phyloP scores from a whole-genome alignment of 495 filamentous ascomycete species.

The Aspergillus asperescens region DNA sequence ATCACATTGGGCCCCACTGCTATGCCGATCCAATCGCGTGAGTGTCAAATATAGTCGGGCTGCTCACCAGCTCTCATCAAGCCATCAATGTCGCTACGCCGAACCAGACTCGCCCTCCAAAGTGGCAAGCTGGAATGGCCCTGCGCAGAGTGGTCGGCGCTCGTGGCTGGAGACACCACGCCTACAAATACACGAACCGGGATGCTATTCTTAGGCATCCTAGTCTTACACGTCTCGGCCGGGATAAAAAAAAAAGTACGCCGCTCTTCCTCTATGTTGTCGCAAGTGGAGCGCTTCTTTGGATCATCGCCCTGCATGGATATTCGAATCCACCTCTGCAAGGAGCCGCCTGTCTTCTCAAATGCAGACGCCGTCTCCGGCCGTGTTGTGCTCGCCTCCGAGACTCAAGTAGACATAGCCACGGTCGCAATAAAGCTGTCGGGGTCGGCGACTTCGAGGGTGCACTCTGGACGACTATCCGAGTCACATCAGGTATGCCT shows the following conservation, averaged over 20 bases:
- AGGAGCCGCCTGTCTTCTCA: not conserved
- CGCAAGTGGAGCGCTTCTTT: not conserved
- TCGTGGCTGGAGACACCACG: too few species aligned
- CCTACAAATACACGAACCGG: too few species aligned
- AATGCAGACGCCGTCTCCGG: too few species aligned
- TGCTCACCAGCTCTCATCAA: too few species aligned
- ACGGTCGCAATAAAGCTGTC: not conserved
- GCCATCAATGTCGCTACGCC: too few species aligned
- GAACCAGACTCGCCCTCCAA: too few species aligned
- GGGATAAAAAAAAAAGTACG: not conserved
- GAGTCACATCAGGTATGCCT: conserved; percentile 11
- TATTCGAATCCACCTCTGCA: not conserved
- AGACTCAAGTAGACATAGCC: not conserved
- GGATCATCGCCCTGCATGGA: not conserved
- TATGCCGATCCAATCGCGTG: too few species aligned
- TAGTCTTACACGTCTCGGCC: not conserved
- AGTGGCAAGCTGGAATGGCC: too few species aligned
- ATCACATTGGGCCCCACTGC: too few species aligned
- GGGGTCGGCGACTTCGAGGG: not conserved
- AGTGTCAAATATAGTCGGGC: too few species aligned
- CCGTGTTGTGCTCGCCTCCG: not conserved
- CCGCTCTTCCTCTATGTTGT: not conserved
- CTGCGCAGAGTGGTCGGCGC: too few species aligned
- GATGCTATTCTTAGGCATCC: not conserved
- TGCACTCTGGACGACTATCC: not conserved